Conservation (phyloP, 2,329 filamentous ascomycete species). For the Plectosphaerella plurivora region DNA sequence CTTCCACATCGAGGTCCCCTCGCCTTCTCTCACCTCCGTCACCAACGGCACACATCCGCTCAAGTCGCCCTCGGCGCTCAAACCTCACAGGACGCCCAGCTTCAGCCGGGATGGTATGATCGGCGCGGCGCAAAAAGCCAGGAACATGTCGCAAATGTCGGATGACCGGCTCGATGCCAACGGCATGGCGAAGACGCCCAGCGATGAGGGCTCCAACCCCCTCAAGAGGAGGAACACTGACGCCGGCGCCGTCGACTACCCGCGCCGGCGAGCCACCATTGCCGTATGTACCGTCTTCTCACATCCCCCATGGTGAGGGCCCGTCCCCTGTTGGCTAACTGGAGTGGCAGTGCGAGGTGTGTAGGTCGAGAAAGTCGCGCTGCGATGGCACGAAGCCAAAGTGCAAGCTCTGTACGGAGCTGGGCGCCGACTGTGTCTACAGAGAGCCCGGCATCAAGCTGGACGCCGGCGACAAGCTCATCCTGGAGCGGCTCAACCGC, state of each 20-base stretch:
- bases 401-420: constrained; percentile 77
- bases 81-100: constrained; percentile 40
- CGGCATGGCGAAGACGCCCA: constrained; percentile 38
- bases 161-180: constrained; percentile 41
- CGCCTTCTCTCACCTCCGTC: constrained; percentile 35
- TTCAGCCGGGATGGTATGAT: constrained; percentile 53
- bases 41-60: constrained; percentile 36
- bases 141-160: constrained; percentile 52
- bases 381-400: constrained; percentile 78
- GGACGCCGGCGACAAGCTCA: constrained; percentile 81
- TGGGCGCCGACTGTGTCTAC: constrained; percentile 80
- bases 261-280: constrained; percentile 60
- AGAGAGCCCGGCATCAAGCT: constrained; percentile 83
- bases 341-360: constrained; percentile 67
- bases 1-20: constrained; percentile 45
- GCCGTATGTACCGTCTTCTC: constrained; percentile 43
- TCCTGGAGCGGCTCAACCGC: constrained; percentile 70
- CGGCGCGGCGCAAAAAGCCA: constrained; percentile 46
- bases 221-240: constrained; percentile 60
- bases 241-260: constrained; percentile 54
- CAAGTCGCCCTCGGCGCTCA: constrained; percentile 48
- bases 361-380: constrained; percentile 73
- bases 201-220: constrained; percentile 52
- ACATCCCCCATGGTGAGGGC: too few species aligned
- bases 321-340: constrained; percentile 8